These are phyloP conservation scores for Blumeria graminis DNA, from an alignment of 2,329 filamentous ascomycete genomes.

Conservation along the genomic window DNA sequence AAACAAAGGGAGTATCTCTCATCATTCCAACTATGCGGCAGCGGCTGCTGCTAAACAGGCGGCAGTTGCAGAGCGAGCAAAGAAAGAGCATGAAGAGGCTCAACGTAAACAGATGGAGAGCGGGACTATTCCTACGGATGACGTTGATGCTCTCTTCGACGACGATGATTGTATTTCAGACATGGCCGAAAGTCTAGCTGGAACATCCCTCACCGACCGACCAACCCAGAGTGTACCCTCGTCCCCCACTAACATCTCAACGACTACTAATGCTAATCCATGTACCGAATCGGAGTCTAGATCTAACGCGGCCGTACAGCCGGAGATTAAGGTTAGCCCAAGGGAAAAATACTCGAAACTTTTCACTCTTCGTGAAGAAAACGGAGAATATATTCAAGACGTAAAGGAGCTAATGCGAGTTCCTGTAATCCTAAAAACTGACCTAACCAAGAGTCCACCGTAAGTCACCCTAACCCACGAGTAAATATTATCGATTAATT, in stretches of 20 bases:
- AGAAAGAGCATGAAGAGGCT: constrained; percentile 72
- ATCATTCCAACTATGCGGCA: constrained; percentile 44
- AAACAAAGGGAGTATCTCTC: constrained; percentile 54
- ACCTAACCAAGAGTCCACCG: constrained; percentile 96
- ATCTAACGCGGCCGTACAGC: constrained; percentile 44
- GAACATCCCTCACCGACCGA: constrained; percentile 69
- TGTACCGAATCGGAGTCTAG: constrained; percentile 88
- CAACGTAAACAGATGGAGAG: constrained; percentile 87
- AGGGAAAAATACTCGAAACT: constrained; percentile 91
- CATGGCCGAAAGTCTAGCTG: constrained; percentile 72
- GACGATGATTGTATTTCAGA: constrained; percentile 67
- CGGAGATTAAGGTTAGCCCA: constrained; percentile 60
- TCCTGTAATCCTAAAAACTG: constrained; percentile 95
- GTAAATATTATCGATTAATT: constrained; percentile 17
- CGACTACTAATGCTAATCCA: constrained; percentile 30
- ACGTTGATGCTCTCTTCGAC: constrained; percentile 86
- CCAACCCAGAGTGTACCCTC: constrained; percentile 89
- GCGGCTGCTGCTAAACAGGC: constrained; percentile 56
- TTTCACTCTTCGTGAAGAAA: constrained; percentile 75
- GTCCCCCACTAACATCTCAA: constrained; percentile 55
- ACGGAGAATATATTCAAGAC: constrained; percentile 92
- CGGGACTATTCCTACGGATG: constrained; percentile 77
- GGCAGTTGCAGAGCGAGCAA: constrained; percentile 57
- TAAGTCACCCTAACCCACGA: constrained; percentile 31
- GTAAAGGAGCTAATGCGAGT: constrained; percentile 94